Percentiles rank a stretch among this genome's conserved stretches.
Conservation (phyloP, 2,329 filamentous ascomycete species). For the Tolypocladium inflatum region DNA sequence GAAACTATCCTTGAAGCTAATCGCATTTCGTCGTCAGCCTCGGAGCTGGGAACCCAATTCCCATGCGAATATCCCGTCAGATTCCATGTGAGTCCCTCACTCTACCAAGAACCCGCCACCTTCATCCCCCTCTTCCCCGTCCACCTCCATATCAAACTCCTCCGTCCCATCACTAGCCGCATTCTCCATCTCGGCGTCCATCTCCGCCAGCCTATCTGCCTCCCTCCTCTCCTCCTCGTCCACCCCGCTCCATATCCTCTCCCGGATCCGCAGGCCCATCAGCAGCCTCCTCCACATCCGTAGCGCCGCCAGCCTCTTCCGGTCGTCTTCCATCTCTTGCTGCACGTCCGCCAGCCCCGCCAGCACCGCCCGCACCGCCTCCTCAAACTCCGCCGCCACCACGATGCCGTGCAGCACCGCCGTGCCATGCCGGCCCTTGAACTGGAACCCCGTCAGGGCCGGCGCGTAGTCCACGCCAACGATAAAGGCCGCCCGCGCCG, state of each 20-base stretch:
- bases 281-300: slow-evolving; percentile 61
- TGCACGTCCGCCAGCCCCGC: slow-evolving; percentile 57
- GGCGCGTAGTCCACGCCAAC: slow-evolving; percentile 80
- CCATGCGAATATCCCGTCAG: too few species aligned
- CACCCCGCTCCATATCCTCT: slow-evolving; percentile 57
- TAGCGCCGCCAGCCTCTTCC: slow-evolving; percentile 63
- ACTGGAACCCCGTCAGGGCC: slow-evolving; percentile 83
- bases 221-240: slow-evolving; percentile 35
- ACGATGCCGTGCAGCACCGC: slow-evolving; percentile 73
- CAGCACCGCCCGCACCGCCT: slow-evolving; percentile 63
- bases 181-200: slow-evolving; percentile 23
- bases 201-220: slow-evolving; percentile 24
- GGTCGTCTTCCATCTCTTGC: slow-evolving; percentile 55
- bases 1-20: too few species aligned
- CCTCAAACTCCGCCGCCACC: slow-evolving; percentile 60
- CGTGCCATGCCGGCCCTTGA: slow-evolving; percentile 77
- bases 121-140: slow-evolving; percentile 28
- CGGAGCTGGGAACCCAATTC: too few species aligned
- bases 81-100: slow-evolving; percentile 7
- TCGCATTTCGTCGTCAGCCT: too few species aligned
- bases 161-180: slow-evolving; percentile 31
- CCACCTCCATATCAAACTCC: slow-evolving; percentile 31
- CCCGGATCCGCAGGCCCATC: slow-evolving; percentile 65
- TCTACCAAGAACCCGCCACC: slow-evolving; percentile 37
- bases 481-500: slow-evolving; percentile 62